phyloP scores from a whole-genome alignment of 768 basidiomycete genomes.

The Clavaria fumosa region DNA sequence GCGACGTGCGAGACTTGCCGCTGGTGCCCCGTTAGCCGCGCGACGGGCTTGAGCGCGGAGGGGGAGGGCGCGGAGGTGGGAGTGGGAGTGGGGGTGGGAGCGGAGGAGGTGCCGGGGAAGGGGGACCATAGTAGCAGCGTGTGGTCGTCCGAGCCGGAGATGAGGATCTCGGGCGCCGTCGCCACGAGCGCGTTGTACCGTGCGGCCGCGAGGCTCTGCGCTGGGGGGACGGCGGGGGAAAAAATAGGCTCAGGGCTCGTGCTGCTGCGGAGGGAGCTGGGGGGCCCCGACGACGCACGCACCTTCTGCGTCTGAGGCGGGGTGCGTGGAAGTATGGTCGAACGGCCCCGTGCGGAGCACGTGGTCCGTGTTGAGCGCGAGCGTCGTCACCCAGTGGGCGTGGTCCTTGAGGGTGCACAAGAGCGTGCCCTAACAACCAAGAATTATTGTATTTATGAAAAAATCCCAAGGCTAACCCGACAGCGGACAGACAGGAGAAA shows the following conservation, averaged over 20 bases:
- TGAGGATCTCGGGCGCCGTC: conserved; percentile 63
- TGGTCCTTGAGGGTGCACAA: conserved; percentile 85
- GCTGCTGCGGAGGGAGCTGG: too few relatives aligned
- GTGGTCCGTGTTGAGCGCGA: conserved; percentile 91
- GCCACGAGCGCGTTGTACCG: conserved; percentile 63
- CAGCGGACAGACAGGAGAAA: too few relatives aligned
- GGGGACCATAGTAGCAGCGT: conserved; percentile 93
- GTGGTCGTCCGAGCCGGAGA: conserved; percentile 96
- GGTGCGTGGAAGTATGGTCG: conserved; percentile 72
- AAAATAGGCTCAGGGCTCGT: too few relatives aligned
- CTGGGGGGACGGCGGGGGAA: conserved; percentile 22
- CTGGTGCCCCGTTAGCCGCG: conserved; percentile 87
- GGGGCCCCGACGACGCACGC: conserved; percentile 7
- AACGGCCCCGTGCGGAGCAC: conserved; percentile 89
- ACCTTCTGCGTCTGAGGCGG: conserved; percentile 76
- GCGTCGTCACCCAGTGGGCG: conserved; percentile 97
- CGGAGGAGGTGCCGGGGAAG: conserved; percentile 33
- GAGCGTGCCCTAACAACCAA: conserved; percentile 50
- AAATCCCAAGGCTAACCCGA: too few relatives aligned
- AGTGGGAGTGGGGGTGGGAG: conserved; percentile 9
- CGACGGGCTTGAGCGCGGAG: conserved; percentile 26
- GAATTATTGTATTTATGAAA: neutral
- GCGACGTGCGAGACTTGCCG: conserved; percentile 87
- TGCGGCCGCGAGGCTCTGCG: conserved; percentile 56
- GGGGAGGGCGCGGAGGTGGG: conserved; percentile 15